A percentile compares a stretch with the other conserved stretches of the same genome.
Evolutionary conservation across 176 grass and related monocot species (phyloP).

Genomic region (Ampelocalamus luodianensis): DNA sequence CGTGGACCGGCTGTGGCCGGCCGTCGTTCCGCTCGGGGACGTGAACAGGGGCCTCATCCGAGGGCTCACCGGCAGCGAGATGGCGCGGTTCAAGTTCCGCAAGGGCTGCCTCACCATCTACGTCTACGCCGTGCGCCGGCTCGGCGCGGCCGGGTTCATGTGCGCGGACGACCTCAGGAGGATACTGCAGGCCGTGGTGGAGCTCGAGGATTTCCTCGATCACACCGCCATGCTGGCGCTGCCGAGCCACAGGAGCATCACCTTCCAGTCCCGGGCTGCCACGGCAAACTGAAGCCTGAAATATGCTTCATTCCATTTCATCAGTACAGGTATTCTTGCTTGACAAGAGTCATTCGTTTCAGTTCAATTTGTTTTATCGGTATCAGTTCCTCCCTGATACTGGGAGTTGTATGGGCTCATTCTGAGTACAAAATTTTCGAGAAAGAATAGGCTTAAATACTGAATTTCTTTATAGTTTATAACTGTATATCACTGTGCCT

Average conservation of each 20-base stretch:
- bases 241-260: not conserved
- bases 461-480: not conserved
- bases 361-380: not conserved
- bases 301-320: not conserved
- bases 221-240: not conserved
- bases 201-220: not conserved
- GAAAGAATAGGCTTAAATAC: not conserved
- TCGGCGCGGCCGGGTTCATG: no score
- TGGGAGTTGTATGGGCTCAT: not conserved
- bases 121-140: not conserved
- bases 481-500: not conserved
- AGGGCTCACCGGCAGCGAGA: not conserved
- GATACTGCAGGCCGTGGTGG: not conserved
- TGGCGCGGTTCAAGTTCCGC: not conserved
- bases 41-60: not conserved
- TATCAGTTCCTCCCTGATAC: not conserved
- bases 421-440: not conserved
- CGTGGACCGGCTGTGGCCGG: not conserved
- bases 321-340: not conserved
- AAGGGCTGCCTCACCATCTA: not conserved
- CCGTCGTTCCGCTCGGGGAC: not conserved
- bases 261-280: not conserved
- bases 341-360: constrained; percentile 17
- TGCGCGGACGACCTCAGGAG: not conserved
- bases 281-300: not conserved